Evolutionary conservation across 331 rosid genomes (phyloP), one percentile per base, ranked within the genome.

Genomic region (Telfairia occidentalis): DNA sequence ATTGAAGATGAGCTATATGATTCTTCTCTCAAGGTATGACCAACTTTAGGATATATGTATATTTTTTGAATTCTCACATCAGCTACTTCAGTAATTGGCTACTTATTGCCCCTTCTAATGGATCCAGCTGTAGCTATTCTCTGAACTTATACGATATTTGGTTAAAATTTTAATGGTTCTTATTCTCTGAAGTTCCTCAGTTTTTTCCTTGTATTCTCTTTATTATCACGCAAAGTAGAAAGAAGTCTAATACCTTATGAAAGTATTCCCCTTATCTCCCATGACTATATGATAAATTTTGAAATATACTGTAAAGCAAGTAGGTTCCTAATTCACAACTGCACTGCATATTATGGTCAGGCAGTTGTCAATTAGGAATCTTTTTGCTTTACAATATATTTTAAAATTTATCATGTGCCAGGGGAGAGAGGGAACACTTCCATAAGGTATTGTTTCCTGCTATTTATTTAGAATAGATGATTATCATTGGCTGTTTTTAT

Each of bases 1-100:
- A 85, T 94, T 79, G 95, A 89, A 83, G 97, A 93, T 83, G 98
- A 94, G 60, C 84, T 94, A 45, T 86, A 91, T 43, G 85, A 84
- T 82, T 87, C 97, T 79, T 64, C 88, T 74, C 92, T 84, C 65
- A 90, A 87, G 92, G 98, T 94, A 79, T 75, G 77, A 24, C 78
- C 55, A 37, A 77, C 46, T 43, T 18, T n/a, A 49, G 26, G 60
- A 9, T 48, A 16, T n/a, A 46, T 48, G 46, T 71, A 28, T 45
- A 37, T 23, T 5, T 42, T 40, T 11, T 38, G 28, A 66, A 67
- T 67, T 42, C 34, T 42, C 19, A n/a, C 2, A 38, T 48, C 53
- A 42, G 34, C 73, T 9, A 67, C 35, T 6, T 58, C 65, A 28
- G 37, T 28, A 60, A 60, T 2, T 29, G 11, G 69, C 7, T 29